Evolutionary conservation across 495 filamentous ascomycete species (phyloP).

Genomic region (Collariella sp.): DNA sequence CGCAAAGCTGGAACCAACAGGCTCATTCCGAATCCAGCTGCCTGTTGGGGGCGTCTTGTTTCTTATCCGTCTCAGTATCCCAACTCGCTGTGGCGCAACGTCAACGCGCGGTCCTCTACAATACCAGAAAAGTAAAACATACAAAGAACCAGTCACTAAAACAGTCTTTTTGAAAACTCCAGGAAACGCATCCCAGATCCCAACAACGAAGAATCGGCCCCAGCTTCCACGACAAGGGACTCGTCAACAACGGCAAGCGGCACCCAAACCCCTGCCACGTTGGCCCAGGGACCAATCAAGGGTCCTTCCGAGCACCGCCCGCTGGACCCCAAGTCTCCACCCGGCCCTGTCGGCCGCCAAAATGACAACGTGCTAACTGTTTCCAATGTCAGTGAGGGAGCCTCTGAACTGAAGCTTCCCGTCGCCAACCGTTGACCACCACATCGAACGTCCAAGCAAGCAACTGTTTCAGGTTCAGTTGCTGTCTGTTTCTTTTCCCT

Average conservation of each 20-base stretch:
- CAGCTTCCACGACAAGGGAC: neutral
- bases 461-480: neutral
- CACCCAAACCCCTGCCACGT: neutral
- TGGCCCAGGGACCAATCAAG: constrained; percentile 7
- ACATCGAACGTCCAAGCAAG: neutral
- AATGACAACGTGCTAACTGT: constrained; percentile 9
- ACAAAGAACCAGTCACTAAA: too few relatives aligned
- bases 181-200: neutral
- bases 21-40: neutral
- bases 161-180: too few relatives aligned
- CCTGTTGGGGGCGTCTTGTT: neutral
- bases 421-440: neutral
- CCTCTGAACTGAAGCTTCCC: neutral
- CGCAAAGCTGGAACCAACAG: neutral
- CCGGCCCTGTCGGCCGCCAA: constrained; percentile 2
- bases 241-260: constrained; percentile 2
- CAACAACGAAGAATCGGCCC: neutral
- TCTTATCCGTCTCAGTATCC: neutral
- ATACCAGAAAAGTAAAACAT: neutral
- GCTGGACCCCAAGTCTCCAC: constrained; percentile 3
- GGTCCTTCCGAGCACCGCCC: neutral
- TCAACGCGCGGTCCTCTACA: neutral
- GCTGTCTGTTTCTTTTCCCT: neutral
- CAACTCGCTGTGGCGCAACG: neutral
- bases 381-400: neutral